A percentile compares a stretch with the other conserved stretches of the same genome.
These are phyloP conservation scores for Oryza glaberrima DNA, from an alignment of 176 grass and related monocot genomes.

Conservation along the genomic window DNA sequence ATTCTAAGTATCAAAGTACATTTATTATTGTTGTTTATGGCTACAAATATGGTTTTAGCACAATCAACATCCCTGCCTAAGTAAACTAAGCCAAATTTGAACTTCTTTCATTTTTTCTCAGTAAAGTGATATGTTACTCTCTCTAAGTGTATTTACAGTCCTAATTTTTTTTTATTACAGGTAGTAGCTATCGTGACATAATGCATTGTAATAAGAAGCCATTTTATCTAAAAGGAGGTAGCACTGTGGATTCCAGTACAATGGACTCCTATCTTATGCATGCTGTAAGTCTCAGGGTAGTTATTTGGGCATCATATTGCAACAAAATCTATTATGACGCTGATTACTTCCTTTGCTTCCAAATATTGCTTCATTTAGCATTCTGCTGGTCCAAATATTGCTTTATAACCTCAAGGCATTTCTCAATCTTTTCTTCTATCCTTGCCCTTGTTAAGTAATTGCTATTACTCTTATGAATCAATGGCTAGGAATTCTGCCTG, in stretches of 20 bases:
- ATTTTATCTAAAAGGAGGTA: conserved; percentile 89
- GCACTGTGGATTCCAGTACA: conserved; percentile 73
- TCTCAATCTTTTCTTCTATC: background rate
- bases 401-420: background rate
- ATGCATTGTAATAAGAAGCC: conserved; percentile 98
- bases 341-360: conserved; percentile 16
- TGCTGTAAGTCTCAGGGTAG: conserved; percentile 61
- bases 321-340: conserved; percentile 21
- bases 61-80: background rate
- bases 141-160: conserved; percentile 29
- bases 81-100: conserved; percentile 11
- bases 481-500: too few relatives aligned
- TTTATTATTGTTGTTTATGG: background rate
- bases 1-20: background rate
- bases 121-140: conserved; percentile 23
- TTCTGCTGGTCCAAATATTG: background rate
- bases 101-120: conserved; percentile 21
- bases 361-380: background rate
- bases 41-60: conserved; percentile 25
- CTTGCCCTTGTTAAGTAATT: background rate
- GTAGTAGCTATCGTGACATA: conserved; percentile 87
- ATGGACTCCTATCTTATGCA: conserved; percentile 97
- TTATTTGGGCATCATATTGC: conserved; percentile 36
- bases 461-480: background rate
- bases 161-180: conserved; percentile 48